phyloP scores from a whole-genome alignment of 1,139 yeast genomes.

The Kurtzmaniella quercitrusa region DNA sequence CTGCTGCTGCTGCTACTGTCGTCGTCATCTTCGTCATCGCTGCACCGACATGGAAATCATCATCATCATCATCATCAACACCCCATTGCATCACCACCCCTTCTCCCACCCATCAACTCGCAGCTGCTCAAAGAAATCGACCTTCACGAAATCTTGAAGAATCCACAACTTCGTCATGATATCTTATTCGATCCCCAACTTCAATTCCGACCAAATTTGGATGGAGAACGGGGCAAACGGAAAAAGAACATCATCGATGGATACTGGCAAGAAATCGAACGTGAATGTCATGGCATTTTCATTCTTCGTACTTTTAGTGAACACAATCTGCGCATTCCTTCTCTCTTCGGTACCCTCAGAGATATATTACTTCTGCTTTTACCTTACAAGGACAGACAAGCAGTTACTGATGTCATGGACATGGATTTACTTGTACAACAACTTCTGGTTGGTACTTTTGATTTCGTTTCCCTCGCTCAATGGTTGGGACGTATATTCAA shows the following conservation, averaged over 20 bases:
- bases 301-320: conserved; percentile 14
- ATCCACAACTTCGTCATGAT: conserved; percentile 91
- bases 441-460: conserved; percentile 61
- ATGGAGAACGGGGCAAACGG: conserved; percentile 83
- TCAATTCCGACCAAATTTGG: conserved; percentile 87
- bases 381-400: conserved; percentile 71
- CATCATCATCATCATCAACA: conserved; percentile 18
- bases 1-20: conserved; percentile 4
- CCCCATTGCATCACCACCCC: conserved; percentile 18
- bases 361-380: conserved; percentile 72
- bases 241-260: conserved; percentile 72
- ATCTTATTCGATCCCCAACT: conserved; percentile 88
- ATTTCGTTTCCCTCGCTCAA: conserved; percentile 61
- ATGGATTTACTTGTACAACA: conserved; percentile 76
- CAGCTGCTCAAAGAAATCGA: conserved; percentile 85
- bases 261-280: conserved; percentile 77
- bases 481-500: conserved; percentile 73
- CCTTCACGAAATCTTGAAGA: conserved; percentile 80
- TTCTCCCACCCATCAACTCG: conserved; percentile 80
- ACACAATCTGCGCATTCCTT: conserved; percentile 52
- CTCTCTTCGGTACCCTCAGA: conserved; percentile 68
- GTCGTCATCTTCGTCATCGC: conserved; percentile 6
- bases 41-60: conserved; percentile 4
- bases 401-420: conserved; percentile 73
- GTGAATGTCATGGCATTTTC: conserved; percentile 51